These are phyloP conservation scores for Hypholoma sublateritium DNA, from an alignment of 768 basidiomycete species.

Conservation along the genomic window DNA sequence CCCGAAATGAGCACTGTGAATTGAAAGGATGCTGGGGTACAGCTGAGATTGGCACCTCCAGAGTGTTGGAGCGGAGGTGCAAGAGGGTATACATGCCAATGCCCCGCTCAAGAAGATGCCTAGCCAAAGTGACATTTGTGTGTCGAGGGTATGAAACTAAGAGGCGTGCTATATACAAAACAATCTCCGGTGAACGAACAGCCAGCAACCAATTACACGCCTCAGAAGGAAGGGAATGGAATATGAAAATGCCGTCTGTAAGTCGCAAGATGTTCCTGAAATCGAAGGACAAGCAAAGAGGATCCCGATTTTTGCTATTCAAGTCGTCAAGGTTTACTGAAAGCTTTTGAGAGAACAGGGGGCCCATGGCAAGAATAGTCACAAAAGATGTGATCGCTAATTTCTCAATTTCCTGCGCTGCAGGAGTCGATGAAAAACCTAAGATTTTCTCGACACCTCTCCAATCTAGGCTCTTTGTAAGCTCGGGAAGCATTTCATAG, in stretches of 20 bases:
- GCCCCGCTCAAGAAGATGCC: no score
- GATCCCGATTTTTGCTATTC: background rate
- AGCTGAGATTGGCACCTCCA: no score
- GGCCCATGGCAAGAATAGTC: background rate
- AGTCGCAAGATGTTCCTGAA: constrained; percentile 2
- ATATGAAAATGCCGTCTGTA: constrained; percentile 3
- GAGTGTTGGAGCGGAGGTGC: no score
- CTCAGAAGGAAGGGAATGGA: background rate
- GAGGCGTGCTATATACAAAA: constrained; percentile 8
- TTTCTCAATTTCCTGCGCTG: background rate
- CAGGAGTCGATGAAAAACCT: background rate
- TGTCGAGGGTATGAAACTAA: background rate
- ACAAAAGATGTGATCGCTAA: background rate
- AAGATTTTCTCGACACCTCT: background rate
- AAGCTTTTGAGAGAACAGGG: background rate
- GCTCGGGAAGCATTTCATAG: background rate
- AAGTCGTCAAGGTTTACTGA: background rate
- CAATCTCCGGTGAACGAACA: constrained; percentile 2
- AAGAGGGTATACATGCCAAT: no score
- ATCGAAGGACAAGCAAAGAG: background rate
- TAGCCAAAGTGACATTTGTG: no score
- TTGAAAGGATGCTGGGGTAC: no score
- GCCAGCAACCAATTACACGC: constrained; percentile 3
- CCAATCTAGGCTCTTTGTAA: background rate
- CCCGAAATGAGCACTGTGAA: no score